These are phyloP conservation scores for Grosmannia serpens DNA, from an alignment of 2,329 filamentous ascomycete genomes.

Conservation along the genomic window DNA sequence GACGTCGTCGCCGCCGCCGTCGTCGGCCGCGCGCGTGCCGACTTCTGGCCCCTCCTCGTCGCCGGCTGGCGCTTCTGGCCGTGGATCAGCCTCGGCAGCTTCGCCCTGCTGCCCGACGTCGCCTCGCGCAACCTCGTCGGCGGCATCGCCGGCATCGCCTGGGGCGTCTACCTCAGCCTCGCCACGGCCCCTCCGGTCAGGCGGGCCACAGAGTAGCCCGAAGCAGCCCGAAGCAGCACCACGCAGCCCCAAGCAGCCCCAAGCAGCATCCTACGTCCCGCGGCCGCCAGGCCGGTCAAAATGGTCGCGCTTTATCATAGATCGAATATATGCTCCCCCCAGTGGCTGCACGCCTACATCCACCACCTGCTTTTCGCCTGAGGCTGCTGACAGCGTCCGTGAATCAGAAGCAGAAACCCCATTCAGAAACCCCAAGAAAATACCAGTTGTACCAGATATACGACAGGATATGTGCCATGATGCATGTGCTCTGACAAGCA, in stretches of 20 bases:
- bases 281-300: no score
- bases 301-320: background rate
- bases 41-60: constrained; percentile 52
- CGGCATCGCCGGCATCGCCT: constrained; percentile 54
- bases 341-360: background rate
- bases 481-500: background rate
- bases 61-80: constrained; percentile 67
- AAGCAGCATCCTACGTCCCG: no score
- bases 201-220: background rate
- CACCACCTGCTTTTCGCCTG: background rate
- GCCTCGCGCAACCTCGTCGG: constrained; percentile 55
- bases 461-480: background rate
- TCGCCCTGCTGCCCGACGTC: constrained; percentile 51
- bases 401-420: no score
- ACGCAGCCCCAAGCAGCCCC: no score
- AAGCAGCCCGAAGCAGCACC: no score
- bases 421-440: no score
- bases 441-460: background rate
- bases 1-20: constrained; percentile 9
- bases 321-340: background rate
- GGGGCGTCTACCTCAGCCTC: constrained; percentile 61
- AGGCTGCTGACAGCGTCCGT: no score
- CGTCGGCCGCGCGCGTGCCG: constrained; percentile 30
- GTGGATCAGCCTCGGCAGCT: constrained; percentile 54
- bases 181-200: constrained; percentile 12